Percentiles rank a stretch among this genome's conserved stretches.
Conservation (phyloP, 2,329 filamentous ascomycete species). For the Fusarium circinatum region DNA sequence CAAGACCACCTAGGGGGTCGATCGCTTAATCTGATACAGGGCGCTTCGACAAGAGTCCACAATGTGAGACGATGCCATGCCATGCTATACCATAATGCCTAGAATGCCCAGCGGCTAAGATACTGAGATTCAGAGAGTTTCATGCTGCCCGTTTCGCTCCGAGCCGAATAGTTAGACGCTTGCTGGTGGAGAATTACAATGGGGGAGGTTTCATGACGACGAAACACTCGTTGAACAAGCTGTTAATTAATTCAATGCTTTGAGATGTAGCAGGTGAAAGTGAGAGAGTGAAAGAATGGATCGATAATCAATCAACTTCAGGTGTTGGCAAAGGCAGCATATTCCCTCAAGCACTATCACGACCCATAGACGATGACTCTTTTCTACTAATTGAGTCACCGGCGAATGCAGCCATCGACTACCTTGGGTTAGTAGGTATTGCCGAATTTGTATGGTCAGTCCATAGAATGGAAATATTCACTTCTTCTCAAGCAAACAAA, state of each 20-base stretch:
- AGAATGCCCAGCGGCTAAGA: constrained; percentile 19
- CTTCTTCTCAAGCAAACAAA: neutral
- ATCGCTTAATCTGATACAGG: constrained; percentile 32
- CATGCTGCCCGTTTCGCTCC: neutral
- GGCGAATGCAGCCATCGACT: constrained; percentile 18
- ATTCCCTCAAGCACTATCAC: neutral
- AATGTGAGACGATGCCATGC: constrained; percentile 14
- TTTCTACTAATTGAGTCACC: constrained; percentile 35
- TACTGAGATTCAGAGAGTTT: neutral
- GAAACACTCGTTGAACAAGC: constrained; percentile 10
- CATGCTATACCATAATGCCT: neutral
- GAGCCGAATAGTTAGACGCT: neutral
- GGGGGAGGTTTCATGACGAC: neutral
- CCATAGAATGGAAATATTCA: neutral
- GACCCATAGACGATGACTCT: neutral
- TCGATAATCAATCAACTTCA: neutral
- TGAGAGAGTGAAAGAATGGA: neutral
- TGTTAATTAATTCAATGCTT: constrained; percentile 12
- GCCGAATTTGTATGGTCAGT: neutral
- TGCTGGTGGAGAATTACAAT: constrained; percentile 7
- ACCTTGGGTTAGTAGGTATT: too few species aligned
- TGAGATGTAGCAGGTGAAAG: neutral
- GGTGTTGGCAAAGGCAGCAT: neutral
- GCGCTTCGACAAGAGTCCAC: constrained; percentile 19
- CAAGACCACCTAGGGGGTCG: constrained; percentile 2